Percentiles rank a stretch among this genome's conserved stretches.
Conservation (phyloP, 495 filamentous ascomycete genomes). For the Penicilliopsis zonata region DNA sequence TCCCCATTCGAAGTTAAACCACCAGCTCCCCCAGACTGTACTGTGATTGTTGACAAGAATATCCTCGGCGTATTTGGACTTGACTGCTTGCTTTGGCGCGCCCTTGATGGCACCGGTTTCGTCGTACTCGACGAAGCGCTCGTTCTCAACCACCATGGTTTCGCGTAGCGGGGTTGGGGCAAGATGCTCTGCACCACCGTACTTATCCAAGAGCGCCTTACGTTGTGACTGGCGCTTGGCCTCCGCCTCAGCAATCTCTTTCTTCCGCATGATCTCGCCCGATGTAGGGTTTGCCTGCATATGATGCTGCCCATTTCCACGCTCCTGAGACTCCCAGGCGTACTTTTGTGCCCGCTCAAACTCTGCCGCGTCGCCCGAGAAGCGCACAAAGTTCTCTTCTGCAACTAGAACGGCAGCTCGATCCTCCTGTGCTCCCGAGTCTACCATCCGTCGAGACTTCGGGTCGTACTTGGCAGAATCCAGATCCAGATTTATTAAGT, state of each 20-base stretch:
- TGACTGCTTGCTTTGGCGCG: slow-evolving; percentile 57
- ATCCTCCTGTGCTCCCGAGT: slow-evolving; percentile 71
- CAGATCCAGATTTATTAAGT: slow-evolving; percentile 84
- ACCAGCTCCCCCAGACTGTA: slow-evolving; percentile 95
- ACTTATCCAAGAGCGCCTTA: slow-evolving; percentile 70
- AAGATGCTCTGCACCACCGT: slow-evolving; percentile 62
- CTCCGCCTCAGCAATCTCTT: slow-evolving; percentile 58
- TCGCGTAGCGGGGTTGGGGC: slow-evolving; percentile 50
- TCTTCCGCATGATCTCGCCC: slow-evolving; percentile 71
- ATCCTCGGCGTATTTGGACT: slow-evolving; percentile 86
- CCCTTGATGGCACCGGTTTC: slow-evolving; percentile 83
- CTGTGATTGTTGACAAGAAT: slow-evolving; percentile 83
- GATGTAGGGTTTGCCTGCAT: slow-evolving; percentile 94
- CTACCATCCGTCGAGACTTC: slow-evolving; percentile 90
- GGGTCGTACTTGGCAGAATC: slow-evolving; percentile 98
- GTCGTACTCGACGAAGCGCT: slow-evolving; percentile 92
- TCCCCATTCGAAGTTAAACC: slow-evolving; percentile 92
- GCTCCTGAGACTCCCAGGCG: slow-evolving; percentile 92
- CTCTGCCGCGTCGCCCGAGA: slow-evolving; percentile 86
- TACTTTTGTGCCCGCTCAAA: slow-evolving; percentile 83
- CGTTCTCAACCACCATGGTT: slow-evolving; percentile 61
- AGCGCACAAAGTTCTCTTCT: slow-evolving; percentile 85
- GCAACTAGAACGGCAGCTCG: slow-evolving; percentile 79
- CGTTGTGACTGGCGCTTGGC: slow-evolving; percentile 53
- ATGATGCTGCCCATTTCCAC: slow-evolving; percentile 62